Evolutionary conservation across 2,329 filamentous ascomycete genomes (phyloP).

Genomic region (Colletotrichum incanum): DNA sequence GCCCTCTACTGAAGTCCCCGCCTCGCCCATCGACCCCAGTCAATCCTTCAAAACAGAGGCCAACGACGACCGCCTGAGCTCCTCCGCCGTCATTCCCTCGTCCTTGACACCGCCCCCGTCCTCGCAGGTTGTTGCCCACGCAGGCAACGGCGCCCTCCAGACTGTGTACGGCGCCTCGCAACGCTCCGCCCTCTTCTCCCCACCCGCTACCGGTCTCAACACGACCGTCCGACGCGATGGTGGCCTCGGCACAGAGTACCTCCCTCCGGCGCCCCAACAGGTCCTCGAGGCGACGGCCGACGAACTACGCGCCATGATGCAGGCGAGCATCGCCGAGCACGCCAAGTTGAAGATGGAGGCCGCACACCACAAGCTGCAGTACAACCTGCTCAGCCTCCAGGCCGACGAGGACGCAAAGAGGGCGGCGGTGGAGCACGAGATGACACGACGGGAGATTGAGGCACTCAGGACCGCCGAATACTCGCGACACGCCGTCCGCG

Average conservation of each 20-base stretch:
- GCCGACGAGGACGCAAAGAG: slow-evolving; percentile 88
- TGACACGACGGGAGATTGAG: slow-evolving; percentile 90
- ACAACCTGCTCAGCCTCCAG: slow-evolving; percentile 86
- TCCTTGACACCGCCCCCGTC: slow-evolving; percentile 73
- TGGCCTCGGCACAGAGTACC: slow-evolving; percentile 56
- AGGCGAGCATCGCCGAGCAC: slow-evolving; percentile 69
- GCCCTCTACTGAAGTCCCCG: slow-evolving; percentile 71
- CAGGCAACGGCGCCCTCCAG: slow-evolving; percentile 47
- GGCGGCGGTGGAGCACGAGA: slow-evolving; percentile 91
- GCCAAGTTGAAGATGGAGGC: slow-evolving; percentile 82
- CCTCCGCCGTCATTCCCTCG: slow-evolving; percentile 67
- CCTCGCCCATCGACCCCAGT: slow-evolving; percentile 66
- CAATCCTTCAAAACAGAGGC: slow-evolving; percentile 66
- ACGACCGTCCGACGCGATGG: slow-evolving; percentile 47
- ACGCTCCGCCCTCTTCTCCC: slow-evolving; percentile 66
- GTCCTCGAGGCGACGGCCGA: slow-evolving; percentile 69
- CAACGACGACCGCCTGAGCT: slow-evolving; percentile 61
- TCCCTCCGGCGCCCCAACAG: slow-evolving; percentile 64
- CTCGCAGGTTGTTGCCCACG: slow-evolving; percentile 61
- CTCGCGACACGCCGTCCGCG: slow-evolving; percentile 72
- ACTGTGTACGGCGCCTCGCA: slow-evolving; percentile 59
- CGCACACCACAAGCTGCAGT: slow-evolving; percentile 92
- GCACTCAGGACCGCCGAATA: slow-evolving; percentile 84
- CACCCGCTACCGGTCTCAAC: slow-evolving; percentile 64
- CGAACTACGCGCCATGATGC: slow-evolving; percentile 71